Evolutionary conservation across 108 stramenopile genomes (phyloP).

Genomic region (Cyclotella choctawhatcheeana): DNA sequence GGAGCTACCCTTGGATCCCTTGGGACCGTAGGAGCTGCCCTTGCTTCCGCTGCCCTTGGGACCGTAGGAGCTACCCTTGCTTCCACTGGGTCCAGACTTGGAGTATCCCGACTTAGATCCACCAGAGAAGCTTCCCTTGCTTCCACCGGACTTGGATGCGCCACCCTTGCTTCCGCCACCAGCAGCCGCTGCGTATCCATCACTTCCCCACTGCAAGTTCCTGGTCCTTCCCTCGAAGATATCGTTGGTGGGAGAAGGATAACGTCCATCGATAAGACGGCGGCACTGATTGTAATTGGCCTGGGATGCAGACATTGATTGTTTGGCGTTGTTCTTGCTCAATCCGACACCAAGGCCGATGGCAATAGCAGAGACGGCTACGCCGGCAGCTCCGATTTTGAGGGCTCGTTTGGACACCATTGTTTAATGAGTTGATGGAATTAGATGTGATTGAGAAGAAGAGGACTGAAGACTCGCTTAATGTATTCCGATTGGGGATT

Average conservation of each 20-base stretch:
- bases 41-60: constrained; percentile 8
- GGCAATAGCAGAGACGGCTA: constrained; percentile 25
- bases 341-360: constrained; percentile 41
- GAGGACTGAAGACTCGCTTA: too few relatives aligned
- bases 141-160: background rate
- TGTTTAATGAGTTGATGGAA: constrained; percentile 4
- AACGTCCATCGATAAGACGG: constrained; percentile 21
- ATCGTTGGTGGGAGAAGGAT: constrained; percentile 16
- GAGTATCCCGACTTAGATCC: background rate
- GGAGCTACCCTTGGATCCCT: constrained; percentile 11
- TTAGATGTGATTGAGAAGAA: too few relatives aligned
- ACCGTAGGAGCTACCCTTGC: constrained; percentile 8
- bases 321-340: constrained; percentile 13
- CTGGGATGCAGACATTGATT: constrained; percentile 14
- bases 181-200: background rate
- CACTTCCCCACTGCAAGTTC: constrained; percentile 8
- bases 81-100: background rate
- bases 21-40: constrained; percentile 4
- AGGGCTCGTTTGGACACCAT: constrained; percentile 23
- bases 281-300: constrained; percentile 6
- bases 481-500: too few relatives aligned
- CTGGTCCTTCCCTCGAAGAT: constrained; percentile 1
- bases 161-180: background rate
- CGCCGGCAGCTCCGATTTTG: constrained; percentile 27
- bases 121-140: background rate